Percentiles rank a stretch among this genome's conserved stretches.
phyloP scores from a whole-genome alignment of 23 red algal species.

The Gracilaria vermiculophylla region DNA sequence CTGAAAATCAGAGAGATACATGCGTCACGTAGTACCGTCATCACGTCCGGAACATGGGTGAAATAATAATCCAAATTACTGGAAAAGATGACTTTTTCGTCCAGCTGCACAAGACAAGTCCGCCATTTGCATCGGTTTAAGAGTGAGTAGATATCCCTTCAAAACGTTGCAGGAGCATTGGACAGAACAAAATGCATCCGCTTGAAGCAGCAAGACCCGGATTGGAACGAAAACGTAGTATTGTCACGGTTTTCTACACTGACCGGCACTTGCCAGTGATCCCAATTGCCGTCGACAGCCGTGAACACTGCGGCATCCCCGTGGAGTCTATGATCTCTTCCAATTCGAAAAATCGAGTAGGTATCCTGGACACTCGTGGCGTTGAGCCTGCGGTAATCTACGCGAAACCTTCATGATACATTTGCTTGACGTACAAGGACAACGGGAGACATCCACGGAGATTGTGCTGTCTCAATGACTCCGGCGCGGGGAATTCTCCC shows the following conservation, averaged over 20 bases:
- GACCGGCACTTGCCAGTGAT: conserved; percentile 24
- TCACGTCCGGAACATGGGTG: not conserved
- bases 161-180: not conserved
- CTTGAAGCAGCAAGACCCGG: not conserved
- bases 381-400: conserved; percentile 25
- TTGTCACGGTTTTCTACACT: not conserved
- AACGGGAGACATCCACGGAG: conserved; percentile 35
- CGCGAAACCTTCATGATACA: not conserved
- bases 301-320: conserved; percentile 31
- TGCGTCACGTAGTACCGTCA: not conserved
- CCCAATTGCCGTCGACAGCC: conserved; percentile 16
- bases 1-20: not conserved
- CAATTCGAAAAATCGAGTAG: conserved; percentile 37
- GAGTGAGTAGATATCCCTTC: not conserved
- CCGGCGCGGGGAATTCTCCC: not conserved
- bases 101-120: not conserved
- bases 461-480: conserved; percentile 20
- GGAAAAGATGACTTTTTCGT: conserved; percentile 8
- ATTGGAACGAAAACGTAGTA: conserved; percentile 32
- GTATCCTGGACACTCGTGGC: conserved; percentile 5
- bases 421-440: conserved; percentile 27
- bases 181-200: conserved; percentile 29
- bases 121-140: not conserved
- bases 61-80: not conserved
- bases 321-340: conserved; percentile 8